These are phyloP conservation scores for Suillus paluster DNA, from an alignment of 768 basidiomycete species.

Conservation along the genomic window DNA sequence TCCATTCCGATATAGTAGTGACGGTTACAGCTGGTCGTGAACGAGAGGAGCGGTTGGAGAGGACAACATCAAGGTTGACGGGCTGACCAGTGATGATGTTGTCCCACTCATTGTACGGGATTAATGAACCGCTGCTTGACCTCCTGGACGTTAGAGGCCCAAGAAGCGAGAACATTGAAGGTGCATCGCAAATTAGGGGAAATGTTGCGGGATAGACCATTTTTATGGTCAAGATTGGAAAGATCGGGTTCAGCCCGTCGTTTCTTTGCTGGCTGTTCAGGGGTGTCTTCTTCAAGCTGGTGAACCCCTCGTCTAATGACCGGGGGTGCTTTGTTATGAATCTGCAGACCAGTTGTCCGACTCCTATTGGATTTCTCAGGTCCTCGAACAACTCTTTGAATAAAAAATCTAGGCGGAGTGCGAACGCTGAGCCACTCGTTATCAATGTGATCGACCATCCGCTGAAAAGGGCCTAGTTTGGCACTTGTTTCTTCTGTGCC, in stretches of 20 bases:
- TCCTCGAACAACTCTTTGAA: neutral
- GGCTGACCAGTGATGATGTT: slow-evolving; percentile 18
- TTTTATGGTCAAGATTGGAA: neutral
- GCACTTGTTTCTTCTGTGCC: neutral
- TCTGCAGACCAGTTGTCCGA: too few species aligned
- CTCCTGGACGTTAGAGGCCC: neutral
- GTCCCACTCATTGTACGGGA: slow-evolving; percentile 29
- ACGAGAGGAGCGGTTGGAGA: slow-evolving; percentile 1
- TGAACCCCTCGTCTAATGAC: neutral
- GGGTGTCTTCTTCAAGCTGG: slow-evolving; percentile 1
- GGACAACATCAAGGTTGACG: slow-evolving; percentile 19
- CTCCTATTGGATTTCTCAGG: too few species aligned
- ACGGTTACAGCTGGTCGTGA: slow-evolving; percentile 11
- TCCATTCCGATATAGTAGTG: slow-evolving; percentile 26
- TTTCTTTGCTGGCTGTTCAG: neutral
- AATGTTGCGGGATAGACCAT: neutral
- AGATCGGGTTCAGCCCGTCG: neutral
- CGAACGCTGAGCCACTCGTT: neutral
- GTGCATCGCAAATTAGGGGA: neutral
- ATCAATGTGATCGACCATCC: neutral
- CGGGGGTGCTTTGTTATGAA: neutral
- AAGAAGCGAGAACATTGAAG: neutral
- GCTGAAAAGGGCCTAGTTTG: neutral
- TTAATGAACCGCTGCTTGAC: slow-evolving; percentile 7
- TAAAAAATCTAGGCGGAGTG: neutral